These are phyloP conservation scores for Quercus robur DNA, from an alignment of 306 rosid genomes.

Conservation along the genomic window DNA sequence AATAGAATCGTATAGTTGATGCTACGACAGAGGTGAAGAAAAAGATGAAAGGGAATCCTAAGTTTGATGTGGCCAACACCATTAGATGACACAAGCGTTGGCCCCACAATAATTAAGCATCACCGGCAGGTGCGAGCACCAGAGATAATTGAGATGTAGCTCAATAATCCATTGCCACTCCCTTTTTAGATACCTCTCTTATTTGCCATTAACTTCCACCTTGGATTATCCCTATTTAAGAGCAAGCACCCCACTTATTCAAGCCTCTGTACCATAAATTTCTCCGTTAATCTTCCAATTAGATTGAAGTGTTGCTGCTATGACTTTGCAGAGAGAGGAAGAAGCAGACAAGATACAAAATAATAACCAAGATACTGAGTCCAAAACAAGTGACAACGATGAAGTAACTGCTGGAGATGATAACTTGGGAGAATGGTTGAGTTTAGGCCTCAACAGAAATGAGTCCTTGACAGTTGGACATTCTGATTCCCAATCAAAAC, in stretches of 20 bases:
- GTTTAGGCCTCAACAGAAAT: constrained; percentile 47
- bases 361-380: constrained; percentile 14
- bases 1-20: constrained; percentile 12
- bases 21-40: constrained; percentile 17
- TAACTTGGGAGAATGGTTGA: constrained; percentile 59
- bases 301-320: constrained; percentile 4
- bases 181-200: constrained; percentile 2
- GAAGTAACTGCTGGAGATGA: constrained; percentile 12
- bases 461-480: constrained; percentile 1
- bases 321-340: constrained; percentile 29
- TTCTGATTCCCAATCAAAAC: constrained; percentile 29
- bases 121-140: constrained; percentile 34
- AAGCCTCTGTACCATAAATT: constrained; percentile 8
- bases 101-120: constrained; percentile 43
- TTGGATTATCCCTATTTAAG: constrained; percentile 34
- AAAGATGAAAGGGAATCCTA: constrained; percentile 40
- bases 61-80: constrained; percentile 40
- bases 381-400: constrained; percentile 9
- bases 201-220: not conserved
- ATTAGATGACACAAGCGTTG: constrained; percentile 44
- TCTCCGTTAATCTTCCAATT: not conserved
- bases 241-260: constrained; percentile 10
- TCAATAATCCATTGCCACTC: constrained; percentile 36
- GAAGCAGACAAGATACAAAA: constrained; percentile 17
- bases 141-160: constrained; percentile 29